phyloP scores from a whole-genome alignment of 2,329 filamentous ascomycete genomes.

The Alternaria consortialis region DNA sequence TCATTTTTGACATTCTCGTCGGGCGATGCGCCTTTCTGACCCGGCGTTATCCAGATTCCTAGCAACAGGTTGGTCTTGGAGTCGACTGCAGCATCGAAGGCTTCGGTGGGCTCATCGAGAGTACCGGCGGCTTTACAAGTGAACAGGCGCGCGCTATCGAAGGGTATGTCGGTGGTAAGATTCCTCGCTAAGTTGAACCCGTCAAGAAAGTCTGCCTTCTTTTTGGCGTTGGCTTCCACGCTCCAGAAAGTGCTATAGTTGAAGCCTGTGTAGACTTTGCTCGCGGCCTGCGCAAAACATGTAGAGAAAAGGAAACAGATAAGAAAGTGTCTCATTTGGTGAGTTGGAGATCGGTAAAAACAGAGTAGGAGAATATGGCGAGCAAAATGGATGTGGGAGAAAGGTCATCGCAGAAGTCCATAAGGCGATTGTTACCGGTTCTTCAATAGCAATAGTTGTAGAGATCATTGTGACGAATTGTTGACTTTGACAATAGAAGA shows the following conservation, averaged over 20 bases:
- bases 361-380: not conserved
- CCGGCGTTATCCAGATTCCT: constrained; percentile 42
- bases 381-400: not conserved
- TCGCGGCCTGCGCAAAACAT: constrained; percentile 20
- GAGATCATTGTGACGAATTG: not conserved
- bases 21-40: constrained; percentile 52
- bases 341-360: not conserved
- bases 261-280: constrained; percentile 38
- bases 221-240: constrained; percentile 23
- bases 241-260: constrained; percentile 41
- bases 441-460: not conserved
- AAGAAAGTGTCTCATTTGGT: constrained; percentile 14
- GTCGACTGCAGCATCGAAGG: constrained; percentile 47
- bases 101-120: constrained; percentile 66
- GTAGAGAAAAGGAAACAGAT: constrained; percentile 4
- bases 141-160: constrained; percentile 74
- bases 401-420: not conserved
- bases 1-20: constrained; percentile 33
- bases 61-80: constrained; percentile 44
- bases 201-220: constrained; percentile 32
- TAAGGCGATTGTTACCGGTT: not conserved
- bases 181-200: constrained; percentile 35
- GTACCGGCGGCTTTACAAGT: constrained; percentile 64
- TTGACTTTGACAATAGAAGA: not conserved
- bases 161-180: constrained; percentile 59